Evolutionary conservation across 208 protist genomes (phyloP).

Genomic region (Leishmania guyanensis): DNA sequence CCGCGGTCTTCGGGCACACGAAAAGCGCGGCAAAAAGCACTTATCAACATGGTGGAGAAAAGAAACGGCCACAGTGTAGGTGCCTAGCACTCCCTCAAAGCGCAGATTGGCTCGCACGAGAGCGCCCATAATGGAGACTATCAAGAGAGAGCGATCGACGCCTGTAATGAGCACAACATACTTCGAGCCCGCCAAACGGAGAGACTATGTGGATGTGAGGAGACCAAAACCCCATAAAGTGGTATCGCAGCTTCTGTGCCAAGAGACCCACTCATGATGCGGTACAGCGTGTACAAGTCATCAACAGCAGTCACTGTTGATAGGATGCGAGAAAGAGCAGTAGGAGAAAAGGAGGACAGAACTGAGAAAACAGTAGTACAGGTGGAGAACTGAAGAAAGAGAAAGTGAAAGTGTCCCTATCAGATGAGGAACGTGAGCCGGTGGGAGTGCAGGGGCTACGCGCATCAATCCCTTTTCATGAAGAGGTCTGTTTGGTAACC

Average conservation of each 20-base stretch:
- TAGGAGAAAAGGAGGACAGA: too few relatives aligned
- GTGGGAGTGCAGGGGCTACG: neutral
- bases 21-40: conserved; percentile 45
- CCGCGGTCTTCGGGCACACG: conserved; percentile 58
- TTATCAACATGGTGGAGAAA: conserved; percentile 82
- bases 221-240: too few relatives aligned
- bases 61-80: conserved; percentile 44
- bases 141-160: conserved; percentile 50
- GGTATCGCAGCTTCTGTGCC: too few relatives aligned
- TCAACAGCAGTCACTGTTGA: too few relatives aligned
- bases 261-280: too few relatives aligned
- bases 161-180: conserved; percentile 58
- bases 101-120: conserved; percentile 32
- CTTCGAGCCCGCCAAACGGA: conserved; percentile 14
- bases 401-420: too few relatives aligned
- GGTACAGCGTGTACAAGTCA: too few relatives aligned
- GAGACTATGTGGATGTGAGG: neutral
- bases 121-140: conserved; percentile 36
- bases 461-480: neutral
- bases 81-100: conserved; percentile 32
- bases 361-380: too few relatives aligned
- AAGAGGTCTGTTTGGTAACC: neutral
- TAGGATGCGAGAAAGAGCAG: too few relatives aligned
- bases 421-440: too few relatives aligned
- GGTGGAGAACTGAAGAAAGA: too few relatives aligned